Base-by-base conservation (phyloP, 495 filamentous ascomycete genomes). In the Polyplosphaeria fusca region DNA sequence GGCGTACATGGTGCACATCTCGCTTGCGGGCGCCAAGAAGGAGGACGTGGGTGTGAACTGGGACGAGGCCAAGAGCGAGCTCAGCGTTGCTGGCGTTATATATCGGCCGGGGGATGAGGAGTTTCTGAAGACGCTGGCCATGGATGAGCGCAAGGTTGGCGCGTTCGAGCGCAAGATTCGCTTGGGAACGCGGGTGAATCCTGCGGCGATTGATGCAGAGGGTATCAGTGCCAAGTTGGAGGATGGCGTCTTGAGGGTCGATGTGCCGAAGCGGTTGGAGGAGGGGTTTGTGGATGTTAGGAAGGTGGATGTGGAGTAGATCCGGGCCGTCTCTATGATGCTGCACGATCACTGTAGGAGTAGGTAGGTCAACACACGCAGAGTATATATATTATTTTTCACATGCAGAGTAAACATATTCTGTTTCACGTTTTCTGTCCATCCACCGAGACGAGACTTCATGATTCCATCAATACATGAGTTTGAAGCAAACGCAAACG, bases 21-120 rank as follows among this genome's bases (percentile, higher is more conserved):
- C 87, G 1, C 71, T 92, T 0, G 85, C 89, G 1, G 89, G 89
- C 16, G 87, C 85, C 5, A 82, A 82, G 71, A 90, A 88, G 66
- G 78, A 86, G 57, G 87, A 94, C 66, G 74, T 92, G 14, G 85
- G 77, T 43, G 81, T 94, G 30, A 82, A 82, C 68, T 94, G 83
- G 73, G 84, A 91, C 63, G 74, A 79, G 2, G 82, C 88, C 5
- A 81, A 83, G 66, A 77, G 73, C 18, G 75, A 79, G 39, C 68
- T 94, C 38, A 78, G 74, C 50, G 72, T 94, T 44, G 78, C 81
- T 0, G 89, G 89, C 16, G 82, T 91, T 4, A 76, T 89, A 22
- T 77, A 89, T 62, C 77, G 86, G 1, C 83, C 80, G 9, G 86
- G 85, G 1, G 82, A 84, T 57, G 88, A 91, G 67, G 81, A 83